Conservation (phyloP, 208 protist genomes). For the Trypanosoma brucei region DNA sequence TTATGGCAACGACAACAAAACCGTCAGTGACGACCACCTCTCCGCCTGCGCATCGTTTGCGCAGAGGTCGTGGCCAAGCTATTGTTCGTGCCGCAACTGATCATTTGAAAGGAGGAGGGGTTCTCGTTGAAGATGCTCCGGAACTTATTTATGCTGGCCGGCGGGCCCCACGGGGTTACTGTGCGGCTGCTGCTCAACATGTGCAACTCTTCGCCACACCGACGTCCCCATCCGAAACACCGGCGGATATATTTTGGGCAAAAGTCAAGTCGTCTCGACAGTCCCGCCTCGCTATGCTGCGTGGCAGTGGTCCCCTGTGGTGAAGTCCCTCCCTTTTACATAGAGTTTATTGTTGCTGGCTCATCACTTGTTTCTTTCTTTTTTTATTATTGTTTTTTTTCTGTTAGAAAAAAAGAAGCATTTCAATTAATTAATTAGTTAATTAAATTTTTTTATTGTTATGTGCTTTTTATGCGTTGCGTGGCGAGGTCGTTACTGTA, state of each 20-base stretch:
- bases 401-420: not conserved
- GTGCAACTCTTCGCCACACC: conserved; percentile 11
- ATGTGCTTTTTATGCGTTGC: no score
- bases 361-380: not conserved
- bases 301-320: conserved; percentile 20
- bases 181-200: conserved; percentile 11
- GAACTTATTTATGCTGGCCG: conserved; percentile 10
- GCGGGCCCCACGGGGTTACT: not conserved
- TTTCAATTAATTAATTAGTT: no score
- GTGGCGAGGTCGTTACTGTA: no score
- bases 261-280: not conserved
- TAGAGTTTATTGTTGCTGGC: no score
- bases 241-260: no score
- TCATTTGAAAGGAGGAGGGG: conserved; percentile 6
- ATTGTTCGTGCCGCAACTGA: not conserved
- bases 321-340: not conserved
- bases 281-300: conserved; percentile 12
- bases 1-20: no score
- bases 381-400: not conserved
- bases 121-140: not conserved
- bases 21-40: no score
- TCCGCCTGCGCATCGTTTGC: not conserved
- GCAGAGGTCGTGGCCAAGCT: not conserved
- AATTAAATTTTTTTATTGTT: no score
- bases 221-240: not conserved